Base-by-base conservation (phyloP, 176 grass and related monocot species). In the Bonia amplexicaulis region DNA sequence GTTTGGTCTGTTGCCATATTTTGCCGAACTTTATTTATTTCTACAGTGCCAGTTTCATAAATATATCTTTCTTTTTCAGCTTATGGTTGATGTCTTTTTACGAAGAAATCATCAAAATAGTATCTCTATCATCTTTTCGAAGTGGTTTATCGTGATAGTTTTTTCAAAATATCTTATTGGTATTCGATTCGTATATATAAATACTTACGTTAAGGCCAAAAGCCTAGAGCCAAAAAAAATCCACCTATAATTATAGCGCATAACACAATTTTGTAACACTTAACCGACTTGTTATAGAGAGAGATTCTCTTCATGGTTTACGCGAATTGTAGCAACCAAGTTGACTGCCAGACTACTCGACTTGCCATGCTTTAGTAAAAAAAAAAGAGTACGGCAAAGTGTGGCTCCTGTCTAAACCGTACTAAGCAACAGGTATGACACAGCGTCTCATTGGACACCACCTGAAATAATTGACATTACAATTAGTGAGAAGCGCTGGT, bases 191-290 rank as follows among this genome's bases (percentile, higher is more conserved):
- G 35, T 37, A 4, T 5, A 5, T 0, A 37, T 5, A 37, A 37
- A 37, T 4, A 0, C 5, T 37, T 4, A 5, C 5, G 2, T 0
- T 37, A 37, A 0, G 0, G 5, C 4, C 5, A 37, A 37, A 37
- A 37, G 5, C 4, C 0, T 0, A 5, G 0, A 37, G 35, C 0
- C 0, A 6, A 37, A 37, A 37, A 37, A 0, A 37, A 37, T 37
- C 35, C 35, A 37, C 5, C 0, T 37, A 37, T 47, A 47, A 12
- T 47, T n/a, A 19, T 22, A 19, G 7, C 20, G 19, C 2, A 2
- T 2, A 2, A 9, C 2, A 57, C 20, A 23, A 13, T 23, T 23
- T 70, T 15, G 19, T 9, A 9, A 0, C 20, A 23, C 37, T 7
- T 69, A 12, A 44, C 3, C 19, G 2, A 69, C 11, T 20, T 70